These are phyloP conservation scores for Clavulina sp. DNA, from an alignment of 768 basidiomycete genomes.

Conservation along the genomic window DNA sequence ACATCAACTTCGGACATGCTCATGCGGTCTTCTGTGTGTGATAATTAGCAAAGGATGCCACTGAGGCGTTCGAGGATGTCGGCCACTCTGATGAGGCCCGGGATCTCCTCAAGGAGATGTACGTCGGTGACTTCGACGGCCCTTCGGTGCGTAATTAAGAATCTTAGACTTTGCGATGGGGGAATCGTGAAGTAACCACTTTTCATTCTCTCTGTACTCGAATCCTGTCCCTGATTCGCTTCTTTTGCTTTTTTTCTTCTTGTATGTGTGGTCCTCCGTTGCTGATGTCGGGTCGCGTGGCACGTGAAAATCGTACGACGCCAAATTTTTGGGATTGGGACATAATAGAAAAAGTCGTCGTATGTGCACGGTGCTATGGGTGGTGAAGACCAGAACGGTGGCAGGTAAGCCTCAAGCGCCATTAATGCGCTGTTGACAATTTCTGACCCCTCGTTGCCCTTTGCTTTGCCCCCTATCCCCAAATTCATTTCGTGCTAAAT, in stretches of 20 bases:
- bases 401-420: not conserved
- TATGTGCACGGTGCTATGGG: not conserved
- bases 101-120: slow-evolving; percentile 56
- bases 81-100: slow-evolving; percentile 98
- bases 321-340: no score
- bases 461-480: no score
- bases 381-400: not conserved
- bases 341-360: not conserved
- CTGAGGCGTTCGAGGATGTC: slow-evolving; percentile 97
- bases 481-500: not conserved
- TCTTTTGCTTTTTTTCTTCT: not conserved
- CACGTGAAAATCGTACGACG: no score
- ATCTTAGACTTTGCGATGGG: no score
- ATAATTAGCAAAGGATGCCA: slow-evolving; percentile 69
- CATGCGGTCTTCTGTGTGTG: slow-evolving; percentile 5
- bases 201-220: no score
- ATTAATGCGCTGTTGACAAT: no score
- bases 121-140: slow-evolving; percentile 69
- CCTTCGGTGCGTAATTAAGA: slow-evolving; percentile 31
- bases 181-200: no score
- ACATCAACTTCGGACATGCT: not conserved
- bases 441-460: no score
- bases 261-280: not conserved
- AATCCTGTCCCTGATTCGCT: not conserved
- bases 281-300: no score